Evolutionary conservation across 495 filamentous ascomycete genomes (phyloP).

Genomic region (Penicillium nucicola): DNA sequence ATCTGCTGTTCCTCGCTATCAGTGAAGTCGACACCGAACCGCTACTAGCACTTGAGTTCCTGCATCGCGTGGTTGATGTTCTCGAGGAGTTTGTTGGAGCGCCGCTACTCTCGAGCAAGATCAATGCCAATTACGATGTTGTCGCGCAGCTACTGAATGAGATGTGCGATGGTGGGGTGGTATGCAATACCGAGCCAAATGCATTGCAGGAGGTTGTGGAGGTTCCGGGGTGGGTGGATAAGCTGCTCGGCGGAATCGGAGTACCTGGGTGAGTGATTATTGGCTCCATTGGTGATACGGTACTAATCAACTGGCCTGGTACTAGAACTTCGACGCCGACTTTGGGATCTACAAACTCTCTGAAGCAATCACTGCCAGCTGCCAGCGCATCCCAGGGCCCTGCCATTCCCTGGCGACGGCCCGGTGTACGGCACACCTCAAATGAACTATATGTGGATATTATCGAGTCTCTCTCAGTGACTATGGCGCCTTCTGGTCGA

Average conservation of each 20-base stretch:
- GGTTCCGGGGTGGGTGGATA: slow-evolving; percentile 84
- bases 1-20: slow-evolving; percentile 82
- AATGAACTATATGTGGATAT: slow-evolving; percentile 98
- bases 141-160: slow-evolving; percentile 90
- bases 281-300: neutral
- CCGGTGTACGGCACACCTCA: slow-evolving; percentile 91
- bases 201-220: slow-evolving; percentile 88
- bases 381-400: slow-evolving; percentile 42
- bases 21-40: slow-evolving; percentile 82
- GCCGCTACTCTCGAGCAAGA: slow-evolving; percentile 79
- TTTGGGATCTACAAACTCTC: slow-evolving; percentile 35
- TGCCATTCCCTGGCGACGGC: slow-evolving; percentile 80
- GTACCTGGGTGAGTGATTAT: slow-evolving; percentile 60
- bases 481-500: slow-evolving; percentile 82
- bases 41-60: slow-evolving; percentile 91
- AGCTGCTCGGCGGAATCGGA: slow-evolving; percentile 83
- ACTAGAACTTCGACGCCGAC: slow-evolving; percentile 42
- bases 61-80: slow-evolving; percentile 89
- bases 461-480: slow-evolving; percentile 83
- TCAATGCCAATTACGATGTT: slow-evolving; percentile 89
- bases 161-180: slow-evolving; percentile 92
- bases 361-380: slow-evolving; percentile 45
- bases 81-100: slow-evolving; percentile 93
- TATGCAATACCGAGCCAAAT: slow-evolving; percentile 90
- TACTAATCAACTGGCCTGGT: neutral